A percentile compares a stretch with the other conserved stretches of the same genome.
Conservation (phyloP, 2,329 filamentous ascomycete genomes). For the Microdochium nivale region DNA sequence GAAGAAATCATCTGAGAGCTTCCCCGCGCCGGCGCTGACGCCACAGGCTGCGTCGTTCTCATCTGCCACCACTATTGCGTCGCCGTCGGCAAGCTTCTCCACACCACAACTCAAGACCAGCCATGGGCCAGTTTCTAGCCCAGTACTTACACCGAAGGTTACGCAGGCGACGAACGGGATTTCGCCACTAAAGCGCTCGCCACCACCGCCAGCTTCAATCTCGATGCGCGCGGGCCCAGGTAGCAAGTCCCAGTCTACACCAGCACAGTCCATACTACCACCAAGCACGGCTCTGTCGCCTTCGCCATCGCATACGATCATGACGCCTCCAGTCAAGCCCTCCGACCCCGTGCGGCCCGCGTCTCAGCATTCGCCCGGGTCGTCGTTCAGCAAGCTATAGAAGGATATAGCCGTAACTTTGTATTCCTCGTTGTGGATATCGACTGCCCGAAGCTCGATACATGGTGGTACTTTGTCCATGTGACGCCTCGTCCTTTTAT, state of each 20-base stretch:
- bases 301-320: conserved; percentile 44
- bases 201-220: conserved; percentile 22
- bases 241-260: conserved; percentile 17
- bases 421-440: too few species aligned
- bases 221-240: neutral
- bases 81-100: conserved; percentile 9
- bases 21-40: conserved; percentile 11
- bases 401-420: neutral
- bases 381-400: neutral
- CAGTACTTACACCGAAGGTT: conserved; percentile 27
- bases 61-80: neutral
- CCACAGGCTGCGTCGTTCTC: conserved; percentile 15
- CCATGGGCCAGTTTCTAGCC: conserved; percentile 11
- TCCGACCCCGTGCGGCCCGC: conserved; percentile 20
- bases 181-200: conserved; percentile 44
- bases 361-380: conserved; percentile 13
- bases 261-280: conserved; percentile 40
- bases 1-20: conserved; percentile 4
- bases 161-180: conserved; percentile 36
- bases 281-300: conserved; percentile 50
- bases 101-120: conserved; percentile 24
- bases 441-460: too few species aligned
- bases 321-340: conserved; percentile 53
- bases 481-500: too few species aligned
- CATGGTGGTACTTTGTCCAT: too few species aligned